Conservation (phyloP, 139 green algal genomes). For the Closterium sp. region DNA sequence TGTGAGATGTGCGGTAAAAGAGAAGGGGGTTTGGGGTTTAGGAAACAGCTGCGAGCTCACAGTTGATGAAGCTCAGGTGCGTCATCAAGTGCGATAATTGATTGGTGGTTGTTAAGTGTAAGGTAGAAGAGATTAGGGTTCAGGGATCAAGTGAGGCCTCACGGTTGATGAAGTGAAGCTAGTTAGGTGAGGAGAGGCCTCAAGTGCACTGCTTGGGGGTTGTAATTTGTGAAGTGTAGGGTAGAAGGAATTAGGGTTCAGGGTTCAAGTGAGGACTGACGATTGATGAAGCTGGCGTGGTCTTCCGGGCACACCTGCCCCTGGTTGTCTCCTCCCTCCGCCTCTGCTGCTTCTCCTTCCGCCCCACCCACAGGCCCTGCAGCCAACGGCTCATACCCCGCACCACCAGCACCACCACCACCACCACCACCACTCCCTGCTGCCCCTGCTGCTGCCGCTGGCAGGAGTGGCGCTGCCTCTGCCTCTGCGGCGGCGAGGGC, state of each 20-base stretch:
- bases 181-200: too few relatives aligned
- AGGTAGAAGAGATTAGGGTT: background rate
- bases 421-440: too few relatives aligned
- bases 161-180: background rate
- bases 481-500: background rate
- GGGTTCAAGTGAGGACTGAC: background rate
- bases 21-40: too few relatives aligned
- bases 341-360: background rate
- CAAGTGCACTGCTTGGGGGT: too few relatives aligned
- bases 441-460: background rate
- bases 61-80: too few relatives aligned
- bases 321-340: background rate
- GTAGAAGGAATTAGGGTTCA: too few relatives aligned
- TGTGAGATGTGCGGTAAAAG: too few relatives aligned
- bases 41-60: too few relatives aligned
- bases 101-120: too few relatives aligned
- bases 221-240: too few relatives aligned
- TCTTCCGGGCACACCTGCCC: slow-evolving; percentile 3
- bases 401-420: background rate
- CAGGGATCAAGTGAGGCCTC: background rate
- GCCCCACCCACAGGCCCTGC: background rate
- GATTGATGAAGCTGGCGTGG: background rate
- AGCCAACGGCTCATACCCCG: background rate
- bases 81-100: too few relatives aligned
- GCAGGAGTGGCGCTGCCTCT: background rate